Conservation (phyloP, 306 rosid genomes). For the Ormosia semicastrata region DNA sequence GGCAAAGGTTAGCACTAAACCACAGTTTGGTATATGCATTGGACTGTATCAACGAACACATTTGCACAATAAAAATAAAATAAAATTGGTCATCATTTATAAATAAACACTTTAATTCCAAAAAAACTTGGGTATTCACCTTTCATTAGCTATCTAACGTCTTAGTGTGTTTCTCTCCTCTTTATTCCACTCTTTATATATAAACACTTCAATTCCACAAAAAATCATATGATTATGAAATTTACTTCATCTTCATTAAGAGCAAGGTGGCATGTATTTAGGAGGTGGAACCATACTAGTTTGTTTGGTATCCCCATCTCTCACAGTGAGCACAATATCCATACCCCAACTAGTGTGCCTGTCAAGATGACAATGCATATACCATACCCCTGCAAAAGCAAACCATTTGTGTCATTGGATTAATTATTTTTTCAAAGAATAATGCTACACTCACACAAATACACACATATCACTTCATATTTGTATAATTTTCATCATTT, state of each 20-base stretch:
- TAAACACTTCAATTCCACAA: too few relatives aligned
- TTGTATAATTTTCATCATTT: too few relatives aligned
- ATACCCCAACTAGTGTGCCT: constrained; percentile 45
- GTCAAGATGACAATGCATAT: neutral
- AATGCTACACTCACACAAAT: too few relatives aligned
- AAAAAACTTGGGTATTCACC: neutral
- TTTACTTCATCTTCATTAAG: neutral
- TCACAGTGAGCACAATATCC: constrained; percentile 37
- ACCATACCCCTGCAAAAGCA: constrained; percentile 30
- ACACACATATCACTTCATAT: too few relatives aligned
- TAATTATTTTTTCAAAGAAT: too few relatives aligned
- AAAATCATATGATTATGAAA: neutral
- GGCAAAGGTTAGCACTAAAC: too few relatives aligned
- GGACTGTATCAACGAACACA: too few relatives aligned
- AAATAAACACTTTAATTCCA: neutral
- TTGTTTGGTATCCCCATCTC: constrained; percentile 26
- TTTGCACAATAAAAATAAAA: too few relatives aligned
- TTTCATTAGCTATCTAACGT: neutral
- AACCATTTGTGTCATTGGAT: too few relatives aligned
- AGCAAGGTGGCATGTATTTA: constrained; percentile 36
- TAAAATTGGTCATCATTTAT: too few relatives aligned
- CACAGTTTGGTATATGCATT: too few relatives aligned
- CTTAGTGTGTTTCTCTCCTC: neutral
- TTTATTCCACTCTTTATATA: neutral
- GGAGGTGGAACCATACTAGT: constrained; percentile 39